Evolutionary conservation across 129 eudicot genomes (phyloP).

Genomic region (Gnaphalium uliginosum): DNA sequence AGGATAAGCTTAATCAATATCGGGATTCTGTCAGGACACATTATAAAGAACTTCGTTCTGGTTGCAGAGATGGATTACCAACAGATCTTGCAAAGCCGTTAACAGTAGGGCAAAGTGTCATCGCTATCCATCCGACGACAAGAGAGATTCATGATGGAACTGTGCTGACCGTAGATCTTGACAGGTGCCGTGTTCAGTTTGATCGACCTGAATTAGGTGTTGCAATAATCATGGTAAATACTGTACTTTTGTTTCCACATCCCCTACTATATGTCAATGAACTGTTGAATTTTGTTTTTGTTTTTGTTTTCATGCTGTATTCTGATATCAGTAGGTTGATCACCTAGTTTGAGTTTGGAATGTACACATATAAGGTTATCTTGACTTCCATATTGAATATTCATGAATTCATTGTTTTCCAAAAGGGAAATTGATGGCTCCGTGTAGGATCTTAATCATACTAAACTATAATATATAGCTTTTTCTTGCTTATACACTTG

Average conservation of each 20-base stretch:
- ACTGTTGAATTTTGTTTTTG: not conserved
- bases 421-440: not conserved
- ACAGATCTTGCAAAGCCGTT: constrained; percentile 91
- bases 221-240: constrained; percentile 71
- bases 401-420: not conserved
- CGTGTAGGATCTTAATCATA: not conserved
- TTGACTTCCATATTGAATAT: not conserved
- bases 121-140: constrained; percentile 82
- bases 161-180: constrained; percentile 78
- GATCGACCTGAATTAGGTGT: constrained; percentile 83
- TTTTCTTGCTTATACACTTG: too few relatives aligned
- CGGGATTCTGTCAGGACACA: constrained; percentile 88
- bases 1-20: constrained; percentile 75
- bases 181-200: constrained; percentile 82
- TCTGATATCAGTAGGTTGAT: not conserved
- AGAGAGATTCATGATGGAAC: constrained; percentile 91
- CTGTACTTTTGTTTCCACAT: constrained; percentile 3
- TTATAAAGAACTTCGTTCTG: constrained; percentile 81
- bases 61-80: constrained; percentile 86
- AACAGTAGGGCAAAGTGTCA: constrained; percentile 85
- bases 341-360: not conserved
- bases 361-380: constrained; percentile 2
- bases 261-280: constrained; percentile 1
- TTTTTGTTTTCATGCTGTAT: not conserved
- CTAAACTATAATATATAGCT: not conserved